phyloP scores from a whole-genome alignment of 768 basidiomycete genomes.

The Symmetrospora coprosmae region DNA sequence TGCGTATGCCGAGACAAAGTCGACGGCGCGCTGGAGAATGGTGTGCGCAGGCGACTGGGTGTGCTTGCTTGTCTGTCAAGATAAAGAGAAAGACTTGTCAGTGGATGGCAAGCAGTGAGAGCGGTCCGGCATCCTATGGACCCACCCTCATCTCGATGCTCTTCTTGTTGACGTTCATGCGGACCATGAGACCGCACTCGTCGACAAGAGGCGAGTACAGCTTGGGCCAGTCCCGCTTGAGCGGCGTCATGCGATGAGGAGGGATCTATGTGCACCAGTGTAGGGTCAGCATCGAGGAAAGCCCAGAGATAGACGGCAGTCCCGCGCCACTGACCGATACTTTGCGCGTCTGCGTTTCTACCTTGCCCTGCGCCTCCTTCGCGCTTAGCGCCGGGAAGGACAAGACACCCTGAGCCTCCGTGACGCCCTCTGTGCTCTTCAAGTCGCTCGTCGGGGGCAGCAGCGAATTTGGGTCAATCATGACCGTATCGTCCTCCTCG shows the following conservation, averaged over 20 bases:
- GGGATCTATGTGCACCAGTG: constrained; percentile 47
- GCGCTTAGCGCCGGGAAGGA: constrained; percentile 13
- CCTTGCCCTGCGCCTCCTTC: constrained; percentile 19
- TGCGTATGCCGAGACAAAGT: constrained; percentile 88
- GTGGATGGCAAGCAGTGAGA: too few species aligned
- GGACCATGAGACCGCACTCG: constrained; percentile 80
- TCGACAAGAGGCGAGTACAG: constrained; percentile 92
- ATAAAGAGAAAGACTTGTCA: too few species aligned
- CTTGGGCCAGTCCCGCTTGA: constrained; percentile 91
- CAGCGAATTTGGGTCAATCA: constrained; percentile 14
- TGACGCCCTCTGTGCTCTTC: not conserved
- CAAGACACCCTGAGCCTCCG: constrained; percentile 6
- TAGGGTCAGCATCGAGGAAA: not conserved
- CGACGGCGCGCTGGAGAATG: constrained; percentile 87
- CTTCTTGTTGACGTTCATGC: constrained; percentile 85
- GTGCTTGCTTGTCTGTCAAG: constrained; percentile 68
- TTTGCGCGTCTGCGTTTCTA: constrained; percentile 13
- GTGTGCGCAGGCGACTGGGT: constrained; percentile 27
- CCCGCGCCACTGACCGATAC: not conserved
- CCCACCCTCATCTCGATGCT: constrained; percentile 84
- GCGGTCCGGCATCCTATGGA: too few species aligned
- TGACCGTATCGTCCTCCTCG: constrained; percentile 14
- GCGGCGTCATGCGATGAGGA: constrained; percentile 89
- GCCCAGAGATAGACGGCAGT: not conserved
- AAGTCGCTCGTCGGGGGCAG: not conserved